Base-by-base conservation (phyloP, 495 filamentous ascomycete species). In the Letharia columbiana region DNA sequence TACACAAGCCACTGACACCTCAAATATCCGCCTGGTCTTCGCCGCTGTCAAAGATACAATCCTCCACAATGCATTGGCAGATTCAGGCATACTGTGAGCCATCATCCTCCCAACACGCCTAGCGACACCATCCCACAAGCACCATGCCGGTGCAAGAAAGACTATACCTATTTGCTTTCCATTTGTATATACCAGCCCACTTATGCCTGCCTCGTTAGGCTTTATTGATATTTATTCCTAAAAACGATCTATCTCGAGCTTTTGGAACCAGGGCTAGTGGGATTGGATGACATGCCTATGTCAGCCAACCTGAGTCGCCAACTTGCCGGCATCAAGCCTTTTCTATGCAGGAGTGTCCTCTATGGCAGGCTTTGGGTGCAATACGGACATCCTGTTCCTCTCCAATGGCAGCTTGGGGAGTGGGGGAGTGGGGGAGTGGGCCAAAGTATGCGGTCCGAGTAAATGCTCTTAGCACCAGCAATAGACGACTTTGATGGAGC, bases 31-130 rank as follows among this genome's bases (percentile, higher is more conserved):
- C 49, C 81, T 98, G 23, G 94, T 98, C 44, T 98, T 98, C 76
- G 94, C 94, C 42, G 94, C 94, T 5, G 94, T 98, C 49, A 98
- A 98, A 77, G 94, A 98, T 78, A 98, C 94, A 41, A 98, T 98
- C 68, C 82, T 98, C 57, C 95, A 98, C 77, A 98, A 98, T 75
- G 94, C 94, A 33, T 81, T 98, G 73, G 96, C 94, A 80, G 94
- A 98, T 75, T 97, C 94, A 7, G 94, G 94, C 69, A 98, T 98
- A 75, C 83, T 98, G 73, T 97, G 79, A 88, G 74, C 74, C 42
- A 47, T 39, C 58, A 35, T 58, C 33, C 49, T 67, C 56, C 66
- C 45, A 17, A 39, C 58, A 39, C 42, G n/a, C 45, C 42, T 20
- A 17, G 33, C 41, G 58, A 61, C 13, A 40, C 20, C n/a, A 20